Conservation (phyloP, 495 filamentous ascomycete species). For the Haplographium delicatum region DNA sequence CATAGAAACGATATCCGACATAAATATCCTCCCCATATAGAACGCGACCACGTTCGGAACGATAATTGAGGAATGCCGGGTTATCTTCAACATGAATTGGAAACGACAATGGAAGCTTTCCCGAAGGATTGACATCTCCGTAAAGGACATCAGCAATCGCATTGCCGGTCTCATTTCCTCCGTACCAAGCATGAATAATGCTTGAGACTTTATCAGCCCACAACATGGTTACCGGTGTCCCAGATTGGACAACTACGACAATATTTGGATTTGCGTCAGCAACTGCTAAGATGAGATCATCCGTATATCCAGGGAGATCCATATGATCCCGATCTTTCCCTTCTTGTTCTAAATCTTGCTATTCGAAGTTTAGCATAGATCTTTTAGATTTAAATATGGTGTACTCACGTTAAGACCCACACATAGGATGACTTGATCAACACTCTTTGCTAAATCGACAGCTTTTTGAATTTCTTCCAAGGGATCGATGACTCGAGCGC, state of each 20-base stretch:
- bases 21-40: constrained; percentile 77
- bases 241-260: constrained; percentile 77
- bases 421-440: constrained; percentile 62
- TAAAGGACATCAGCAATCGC: constrained; percentile 84
- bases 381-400: not conserved
- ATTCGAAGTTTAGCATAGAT: not conserved
- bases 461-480: constrained; percentile 56
- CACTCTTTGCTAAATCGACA: constrained; percentile 51
- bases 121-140: constrained; percentile 77
- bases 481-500: constrained; percentile 46
- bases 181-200: constrained; percentile 58
- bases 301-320: constrained; percentile 61
- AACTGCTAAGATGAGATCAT: constrained; percentile 70
- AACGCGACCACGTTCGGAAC: constrained; percentile 61
- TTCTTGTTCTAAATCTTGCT: constrained; percentile 65
- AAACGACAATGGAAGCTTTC: constrained; percentile 65
- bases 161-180: constrained; percentile 84
- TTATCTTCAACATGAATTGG: constrained; percentile 64
- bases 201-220: constrained; percentile 53
- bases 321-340: constrained; percentile 63
- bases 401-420: constrained; percentile 51
- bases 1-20: constrained; percentile 73
- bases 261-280: constrained; percentile 77
- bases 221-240: constrained; percentile 68
- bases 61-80: constrained; percentile 67